Evolutionary conservation across 192 early-diverging fungal species (phyloP).

Genomic region (Coemansia sp.): DNA sequence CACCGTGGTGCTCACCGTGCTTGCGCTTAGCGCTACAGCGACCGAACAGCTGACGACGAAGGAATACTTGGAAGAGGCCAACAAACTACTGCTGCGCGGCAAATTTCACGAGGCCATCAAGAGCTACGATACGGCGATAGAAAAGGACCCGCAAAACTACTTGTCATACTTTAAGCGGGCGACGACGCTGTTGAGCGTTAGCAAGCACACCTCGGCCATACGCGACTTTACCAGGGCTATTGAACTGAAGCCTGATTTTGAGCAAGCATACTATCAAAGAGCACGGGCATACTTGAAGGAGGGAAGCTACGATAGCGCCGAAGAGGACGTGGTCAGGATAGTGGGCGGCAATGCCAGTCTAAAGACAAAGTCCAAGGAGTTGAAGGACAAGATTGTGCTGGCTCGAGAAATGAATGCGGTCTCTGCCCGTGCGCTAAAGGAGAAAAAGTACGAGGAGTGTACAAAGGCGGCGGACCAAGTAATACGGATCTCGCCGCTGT

Average conservation of each 20-base stretch:
- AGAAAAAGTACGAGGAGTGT: slow-evolving; percentile 60
- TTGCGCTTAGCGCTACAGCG: slow-evolving; percentile 24
- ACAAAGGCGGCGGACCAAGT: slow-evolving; percentile 55
- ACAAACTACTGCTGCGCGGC: slow-evolving; percentile 40
- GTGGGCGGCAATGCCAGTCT: slow-evolving; percentile 16
- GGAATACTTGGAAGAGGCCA: slow-evolving; percentile 51
- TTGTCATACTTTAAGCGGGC: slow-evolving; percentile 88
- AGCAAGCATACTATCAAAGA: slow-evolving; percentile 74
- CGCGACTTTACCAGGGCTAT: slow-evolving; percentile 82
- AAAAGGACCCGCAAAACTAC: slow-evolving; percentile 78
- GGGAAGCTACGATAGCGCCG: slow-evolving; percentile 65
- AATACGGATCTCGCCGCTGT: slow-evolving; percentile 61
- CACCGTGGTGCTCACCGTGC: slow-evolving; percentile 34
- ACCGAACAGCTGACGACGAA: slow-evolving; percentile 40
- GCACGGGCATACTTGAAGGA: slow-evolving; percentile 68
- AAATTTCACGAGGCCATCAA: slow-evolving; percentile 40
- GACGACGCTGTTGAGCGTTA: slow-evolving; percentile 75
- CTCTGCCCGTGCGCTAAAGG: slow-evolving; percentile 47
- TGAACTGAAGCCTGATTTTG: slow-evolving; percentile 76
- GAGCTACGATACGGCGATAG: slow-evolving; percentile 57
- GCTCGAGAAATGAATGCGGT: slow-evolving; percentile 45
- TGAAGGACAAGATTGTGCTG: slow-evolving; percentile 43
- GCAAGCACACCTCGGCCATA: slow-evolving; percentile 69
- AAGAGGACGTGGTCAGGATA: slow-evolving; percentile 58
- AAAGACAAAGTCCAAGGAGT: slow-evolving; percentile 26